phyloP scores from a whole-genome alignment of 495 filamentous ascomycete genomes.

The Amphirosellinia nigrospora region DNA sequence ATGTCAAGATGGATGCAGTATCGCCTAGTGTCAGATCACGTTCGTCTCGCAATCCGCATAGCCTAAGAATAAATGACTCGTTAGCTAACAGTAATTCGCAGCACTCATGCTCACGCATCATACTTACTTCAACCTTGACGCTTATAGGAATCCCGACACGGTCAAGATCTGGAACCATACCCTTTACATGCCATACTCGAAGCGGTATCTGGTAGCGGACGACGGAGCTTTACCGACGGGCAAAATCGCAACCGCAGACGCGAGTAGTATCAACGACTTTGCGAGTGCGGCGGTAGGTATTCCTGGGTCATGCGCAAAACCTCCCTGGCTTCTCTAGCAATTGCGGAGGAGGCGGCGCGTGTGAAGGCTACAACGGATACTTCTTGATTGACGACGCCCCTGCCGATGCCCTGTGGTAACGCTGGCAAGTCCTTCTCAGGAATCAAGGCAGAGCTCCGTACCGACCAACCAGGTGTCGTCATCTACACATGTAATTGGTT shows the following conservation, averaged over 20 bases:
- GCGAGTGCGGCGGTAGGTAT: slow-evolving; percentile 61
- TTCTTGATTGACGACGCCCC: slow-evolving; percentile 70
- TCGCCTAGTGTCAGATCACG: slow-evolving; percentile 58
- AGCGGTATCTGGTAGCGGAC: slow-evolving; percentile 71
- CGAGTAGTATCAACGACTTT: slow-evolving; percentile 73
- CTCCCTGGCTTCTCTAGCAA: slow-evolving; percentile 63
- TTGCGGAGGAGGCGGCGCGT: slow-evolving; percentile 68
- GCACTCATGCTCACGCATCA: slow-evolving; percentile 39
- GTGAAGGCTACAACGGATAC: slow-evolving; percentile 81
- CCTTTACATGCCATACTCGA: slow-evolving; percentile 73
- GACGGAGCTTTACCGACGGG: slow-evolving; percentile 76
- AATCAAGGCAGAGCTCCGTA: slow-evolving; percentile 72
- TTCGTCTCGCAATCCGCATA: slow-evolving; percentile 32
- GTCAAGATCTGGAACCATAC: slow-evolving; percentile 72
- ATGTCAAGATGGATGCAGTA: slow-evolving; percentile 59
- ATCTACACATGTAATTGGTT: slow-evolving; percentile 75
- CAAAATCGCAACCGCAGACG: slow-evolving; percentile 63
- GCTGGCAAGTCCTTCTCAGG: slow-evolving; percentile 65
- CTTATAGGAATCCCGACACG: slow-evolving; percentile 65
- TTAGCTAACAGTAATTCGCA: slow-evolving; percentile 49
- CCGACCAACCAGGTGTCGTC: slow-evolving; percentile 73
- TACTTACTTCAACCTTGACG: slow-evolving; percentile 89
- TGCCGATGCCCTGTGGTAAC: slow-evolving; percentile 62
- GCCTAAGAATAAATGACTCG: slow-evolving; percentile 41
- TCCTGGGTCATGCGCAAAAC: slow-evolving; percentile 67